These are phyloP conservation scores for Albatrellus sp. DNA, from an alignment of 1,284 basidiomycete genomes.

Conservation along the genomic window DNA sequence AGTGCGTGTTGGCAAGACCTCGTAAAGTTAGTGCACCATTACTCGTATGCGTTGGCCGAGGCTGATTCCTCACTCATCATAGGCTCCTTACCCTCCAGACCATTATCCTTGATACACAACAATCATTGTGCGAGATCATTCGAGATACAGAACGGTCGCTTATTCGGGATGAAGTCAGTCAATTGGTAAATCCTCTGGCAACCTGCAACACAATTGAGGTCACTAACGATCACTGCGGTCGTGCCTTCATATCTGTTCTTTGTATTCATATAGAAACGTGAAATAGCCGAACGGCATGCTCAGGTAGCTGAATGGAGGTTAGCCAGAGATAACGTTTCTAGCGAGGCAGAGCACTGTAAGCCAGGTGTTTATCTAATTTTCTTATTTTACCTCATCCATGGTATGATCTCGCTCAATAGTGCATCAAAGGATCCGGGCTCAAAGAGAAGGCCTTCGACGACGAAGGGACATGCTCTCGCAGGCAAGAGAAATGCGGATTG, in stretches of 20 bases:
- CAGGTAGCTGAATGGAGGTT: conserved; percentile 33
- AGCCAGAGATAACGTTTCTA: conserved; percentile 26
- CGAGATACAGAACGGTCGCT: conserved; percentile 41
- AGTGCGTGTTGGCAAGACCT: conserved; percentile 59
- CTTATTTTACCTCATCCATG: too few relatives aligned
- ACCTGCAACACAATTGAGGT: not conserved
- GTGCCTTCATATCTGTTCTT: not conserved
- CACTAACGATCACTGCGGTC: too few relatives aligned
- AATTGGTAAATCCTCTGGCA: conserved; percentile 29
- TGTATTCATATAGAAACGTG: conserved; percentile 22
- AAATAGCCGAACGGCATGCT: conserved; percentile 47
- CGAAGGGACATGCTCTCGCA: conserved; percentile 36
- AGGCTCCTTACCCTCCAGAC: conserved; percentile 65
- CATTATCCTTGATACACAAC: conserved; percentile 54
- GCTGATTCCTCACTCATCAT: conserved; percentile 8
- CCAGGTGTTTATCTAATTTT: conserved; percentile 6
- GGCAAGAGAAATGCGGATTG: conserved; percentile 29
- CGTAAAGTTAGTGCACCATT: conserved; percentile 38
- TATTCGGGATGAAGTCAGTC: conserved; percentile 26
- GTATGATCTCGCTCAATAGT: conserved; percentile 16
- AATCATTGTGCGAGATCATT: conserved; percentile 42
- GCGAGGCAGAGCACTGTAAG: conserved; percentile 36
- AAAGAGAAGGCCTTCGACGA: conserved; percentile 29
- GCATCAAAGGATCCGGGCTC: conserved; percentile 16
- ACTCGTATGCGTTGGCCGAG: not conserved